A percentile compares a stretch with the other conserved stretches of the same genome.
Evolutionary conservation across 805 yeast genomes (phyloP).

Genomic region (Torulaspora franciscae): DNA sequence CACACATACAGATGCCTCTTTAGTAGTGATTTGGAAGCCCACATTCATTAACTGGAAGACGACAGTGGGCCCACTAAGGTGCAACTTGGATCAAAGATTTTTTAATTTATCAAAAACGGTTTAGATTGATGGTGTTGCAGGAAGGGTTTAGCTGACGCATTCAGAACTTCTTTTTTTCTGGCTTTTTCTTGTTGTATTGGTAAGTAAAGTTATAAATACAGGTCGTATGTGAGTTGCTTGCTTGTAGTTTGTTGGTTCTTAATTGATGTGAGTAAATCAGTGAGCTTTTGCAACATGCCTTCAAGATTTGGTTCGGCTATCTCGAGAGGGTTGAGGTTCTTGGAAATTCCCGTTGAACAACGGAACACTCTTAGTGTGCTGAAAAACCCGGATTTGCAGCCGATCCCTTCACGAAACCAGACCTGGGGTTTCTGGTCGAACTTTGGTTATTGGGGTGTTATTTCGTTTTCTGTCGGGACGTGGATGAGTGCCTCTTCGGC

Average conservation of each 20-base stretch:
- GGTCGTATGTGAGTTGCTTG: neutral
- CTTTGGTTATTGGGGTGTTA: conserved; percentile 44
- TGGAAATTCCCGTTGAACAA: conserved; percentile 34
- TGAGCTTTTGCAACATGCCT: neutral
- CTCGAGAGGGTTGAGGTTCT: conserved; percentile 12
- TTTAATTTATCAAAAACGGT: too few relatives aligned
- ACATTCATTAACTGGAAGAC: too few relatives aligned
- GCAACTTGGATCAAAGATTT: too few relatives aligned
- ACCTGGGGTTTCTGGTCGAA: conserved; percentile 41
- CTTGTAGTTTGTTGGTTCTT: neutral
- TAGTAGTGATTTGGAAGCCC: too few relatives aligned
- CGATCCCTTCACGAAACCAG: conserved; percentile 29
- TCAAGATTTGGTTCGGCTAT: neutral
- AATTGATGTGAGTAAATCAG: neutral
- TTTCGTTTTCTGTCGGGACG: conserved; percentile 43
- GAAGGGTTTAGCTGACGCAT: too few relatives aligned
- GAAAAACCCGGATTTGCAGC: conserved; percentile 35
- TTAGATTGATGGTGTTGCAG: too few relatives aligned
- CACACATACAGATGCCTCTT: neutral
- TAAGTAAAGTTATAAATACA: too few relatives aligned
- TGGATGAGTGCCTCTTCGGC: conserved; percentile 45
- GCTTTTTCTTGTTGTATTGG: too few relatives aligned
- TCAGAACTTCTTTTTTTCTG: too few relatives aligned
- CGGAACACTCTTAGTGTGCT: conserved; percentile 31
- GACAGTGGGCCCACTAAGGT: too few relatives aligned